phyloP scores from a whole-genome alignment of 2,329 filamentous ascomycete species.

The Leptoxyphium fumago region DNA sequence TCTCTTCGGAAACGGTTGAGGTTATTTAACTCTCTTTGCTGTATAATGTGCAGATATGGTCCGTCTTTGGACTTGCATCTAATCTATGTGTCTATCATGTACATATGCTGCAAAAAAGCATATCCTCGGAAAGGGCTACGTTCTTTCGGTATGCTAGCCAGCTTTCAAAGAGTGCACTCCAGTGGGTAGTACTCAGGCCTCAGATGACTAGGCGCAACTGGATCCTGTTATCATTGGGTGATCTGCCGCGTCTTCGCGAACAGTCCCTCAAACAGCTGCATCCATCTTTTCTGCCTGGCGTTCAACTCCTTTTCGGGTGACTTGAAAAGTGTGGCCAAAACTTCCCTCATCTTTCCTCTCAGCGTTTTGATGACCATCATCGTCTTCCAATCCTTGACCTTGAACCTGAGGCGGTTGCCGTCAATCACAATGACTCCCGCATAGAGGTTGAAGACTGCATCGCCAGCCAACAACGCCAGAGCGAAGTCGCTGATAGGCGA shows the following conservation, averaged over 20 bases:
- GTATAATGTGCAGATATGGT: too few species aligned
- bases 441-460: constrained; percentile 81
- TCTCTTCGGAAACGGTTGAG: too few species aligned
- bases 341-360: constrained; percentile 56
- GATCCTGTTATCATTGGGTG: too few species aligned
- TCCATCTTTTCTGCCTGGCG: constrained; percentile 27
- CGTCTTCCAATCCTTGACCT: constrained; percentile 75
- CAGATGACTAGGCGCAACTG: too few species aligned
- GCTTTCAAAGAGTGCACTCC: too few species aligned
- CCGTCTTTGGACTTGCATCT: too few species aligned
- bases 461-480: constrained; percentile 71
- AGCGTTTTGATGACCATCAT: constrained; percentile 80
- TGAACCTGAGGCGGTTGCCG: constrained; percentile 72
- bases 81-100: too few species aligned
- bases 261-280: constrained; percentile 21
- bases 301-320: constrained; percentile 25
- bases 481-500: constrained; percentile 52
- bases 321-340: constrained; percentile 58
- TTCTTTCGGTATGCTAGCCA: too few species aligned
- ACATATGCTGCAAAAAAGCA: too few species aligned
- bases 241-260: constrained; percentile 4
- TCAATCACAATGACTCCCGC: constrained; percentile 77
- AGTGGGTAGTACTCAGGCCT: too few species aligned
- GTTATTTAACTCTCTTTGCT: too few species aligned
- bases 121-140: too few species aligned